Evolutionary conservation across 1,284 basidiomycete species (phyloP).

Genomic region (Cryptococcus depauperatus): DNA sequence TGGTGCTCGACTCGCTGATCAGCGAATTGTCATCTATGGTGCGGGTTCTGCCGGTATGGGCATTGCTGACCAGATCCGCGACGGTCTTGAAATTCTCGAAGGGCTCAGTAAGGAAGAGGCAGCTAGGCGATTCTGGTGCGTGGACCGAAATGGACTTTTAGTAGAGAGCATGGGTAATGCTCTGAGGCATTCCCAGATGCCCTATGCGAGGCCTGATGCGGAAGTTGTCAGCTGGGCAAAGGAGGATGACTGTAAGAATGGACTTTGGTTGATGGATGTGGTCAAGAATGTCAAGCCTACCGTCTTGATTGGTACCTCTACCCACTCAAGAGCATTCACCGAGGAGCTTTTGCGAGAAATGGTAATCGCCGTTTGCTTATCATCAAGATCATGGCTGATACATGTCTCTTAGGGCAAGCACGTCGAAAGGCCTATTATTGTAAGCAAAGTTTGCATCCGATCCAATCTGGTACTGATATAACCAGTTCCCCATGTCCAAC

Average conservation of each 20-base stretch:
- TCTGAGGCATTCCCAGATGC: constrained; percentile 42
- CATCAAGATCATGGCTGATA: constrained; percentile 1
- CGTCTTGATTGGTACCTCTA: constrained; percentile 76
- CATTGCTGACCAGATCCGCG: constrained; percentile 56
- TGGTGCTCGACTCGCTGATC: constrained; percentile 58
- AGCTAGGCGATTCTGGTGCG: constrained; percentile 57
- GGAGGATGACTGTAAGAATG: constrained; percentile 36
- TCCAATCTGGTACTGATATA: background rate
- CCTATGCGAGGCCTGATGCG: constrained; percentile 44
- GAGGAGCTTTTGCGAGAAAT: constrained; percentile 63
- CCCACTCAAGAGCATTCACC: constrained; percentile 68
- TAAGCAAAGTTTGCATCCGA: constrained; percentile 6
- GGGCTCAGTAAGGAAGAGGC: constrained; percentile 55
- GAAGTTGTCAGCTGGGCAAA: constrained; percentile 45
- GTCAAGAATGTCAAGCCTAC: constrained; percentile 64
- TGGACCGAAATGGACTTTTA: constrained; percentile 47
- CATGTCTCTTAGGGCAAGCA: constrained; percentile 45
- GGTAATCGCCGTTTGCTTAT: constrained; percentile 49
- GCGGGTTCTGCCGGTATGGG: constrained; percentile 77
- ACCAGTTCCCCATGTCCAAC: constrained; percentile 64
- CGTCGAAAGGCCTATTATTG: constrained; percentile 67
- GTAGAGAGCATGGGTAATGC: constrained; percentile 47
- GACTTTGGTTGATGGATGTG: constrained; percentile 49
- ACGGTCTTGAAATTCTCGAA: constrained; percentile 63
- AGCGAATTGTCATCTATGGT: constrained; percentile 69